Evolutionary conservation across 495 filamentous ascomycete species (phyloP).

Genomic region (Aspergillus ostianus): DNA sequence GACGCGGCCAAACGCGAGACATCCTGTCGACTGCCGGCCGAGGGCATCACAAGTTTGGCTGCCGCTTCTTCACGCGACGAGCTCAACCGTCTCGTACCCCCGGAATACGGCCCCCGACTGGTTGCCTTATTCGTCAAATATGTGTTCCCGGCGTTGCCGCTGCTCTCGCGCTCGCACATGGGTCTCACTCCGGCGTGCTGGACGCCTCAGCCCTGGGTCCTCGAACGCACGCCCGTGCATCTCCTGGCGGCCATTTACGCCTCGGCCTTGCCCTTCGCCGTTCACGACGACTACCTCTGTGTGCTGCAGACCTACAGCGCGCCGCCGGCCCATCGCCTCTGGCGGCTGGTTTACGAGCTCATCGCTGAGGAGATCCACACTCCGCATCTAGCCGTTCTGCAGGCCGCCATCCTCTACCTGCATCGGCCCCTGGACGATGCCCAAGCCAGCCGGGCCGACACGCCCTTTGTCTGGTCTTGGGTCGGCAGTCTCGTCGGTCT

Average conservation of each 20-base stretch:
- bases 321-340: slow-evolving; percentile 27
- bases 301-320: slow-evolving; percentile 30
- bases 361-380: slow-evolving; percentile 36
- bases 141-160: slow-evolving; percentile 31
- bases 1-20: slow-evolving; percentile 25
- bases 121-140: slow-evolving; percentile 34
- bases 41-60: slow-evolving; percentile 9
- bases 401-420: slow-evolving; percentile 35
- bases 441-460: slow-evolving; percentile 27
- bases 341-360: slow-evolving; percentile 35
- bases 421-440: slow-evolving; percentile 26
- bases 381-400: slow-evolving; percentile 33
- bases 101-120: slow-evolving; percentile 29
- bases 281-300: slow-evolving; percentile 33
- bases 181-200: slow-evolving; percentile 20
- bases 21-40: slow-evolving; percentile 14
- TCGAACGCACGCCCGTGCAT: slow-evolving; percentile 28
- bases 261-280: slow-evolving; percentile 33
- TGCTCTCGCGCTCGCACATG: slow-evolving; percentile 32
- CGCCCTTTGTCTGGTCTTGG: slow-evolving; percentile 37
- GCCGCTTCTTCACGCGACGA: slow-evolving; percentile 15
- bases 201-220: slow-evolving; percentile 17
- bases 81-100: slow-evolving; percentile 27
- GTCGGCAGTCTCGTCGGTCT: slow-evolving; percentile 36
- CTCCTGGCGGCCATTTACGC: slow-evolving; percentile 39